phyloP scores from a whole-genome alignment of 768 basidiomycete species.

The Filobasidium floriforme region DNA sequence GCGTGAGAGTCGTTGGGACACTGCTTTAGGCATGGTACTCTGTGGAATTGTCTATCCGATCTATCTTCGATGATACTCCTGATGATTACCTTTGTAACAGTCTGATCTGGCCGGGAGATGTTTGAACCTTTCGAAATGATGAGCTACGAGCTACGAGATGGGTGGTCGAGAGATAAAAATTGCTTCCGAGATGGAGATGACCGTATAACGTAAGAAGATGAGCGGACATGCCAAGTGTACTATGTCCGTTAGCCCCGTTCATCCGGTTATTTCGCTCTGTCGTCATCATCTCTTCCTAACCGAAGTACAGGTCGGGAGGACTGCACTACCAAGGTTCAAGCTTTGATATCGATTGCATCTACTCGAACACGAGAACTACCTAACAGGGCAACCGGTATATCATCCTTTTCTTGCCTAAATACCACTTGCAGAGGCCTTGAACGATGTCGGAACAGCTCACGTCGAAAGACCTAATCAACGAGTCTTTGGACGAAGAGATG shows the following conservation, averaged over 20 bases:
- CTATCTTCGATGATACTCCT: too few species aligned
- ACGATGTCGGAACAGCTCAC: background rate
- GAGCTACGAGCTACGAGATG: too few species aligned
- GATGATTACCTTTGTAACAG: background rate
- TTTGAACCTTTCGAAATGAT: too few species aligned
- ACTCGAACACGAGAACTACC: too few species aligned
- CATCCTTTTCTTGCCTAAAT: background rate
- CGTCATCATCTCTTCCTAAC: background rate
- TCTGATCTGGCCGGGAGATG: too few species aligned
- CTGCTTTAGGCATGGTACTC: slow-evolving; percentile 41
- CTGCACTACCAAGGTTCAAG: background rate
- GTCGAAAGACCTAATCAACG: slow-evolving; percentile 15
- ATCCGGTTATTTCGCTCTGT: background rate
- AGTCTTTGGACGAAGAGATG: slow-evolving; percentile 23
- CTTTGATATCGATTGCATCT: background rate
- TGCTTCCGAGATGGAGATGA: background rate
- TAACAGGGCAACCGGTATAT: too few species aligned
- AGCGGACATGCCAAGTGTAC: too few species aligned
- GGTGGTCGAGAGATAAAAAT: too few species aligned
- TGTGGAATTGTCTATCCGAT: too few species aligned
- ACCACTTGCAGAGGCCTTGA: background rate
- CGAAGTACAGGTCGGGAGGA: background rate
- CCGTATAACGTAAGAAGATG: background rate
- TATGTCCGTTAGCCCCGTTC: background rate
- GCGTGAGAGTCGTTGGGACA: slow-evolving; percentile 33